Conservation (phyloP, 2,329 filamentous ascomycete species). For the Diaporthe australafricana region DNA sequence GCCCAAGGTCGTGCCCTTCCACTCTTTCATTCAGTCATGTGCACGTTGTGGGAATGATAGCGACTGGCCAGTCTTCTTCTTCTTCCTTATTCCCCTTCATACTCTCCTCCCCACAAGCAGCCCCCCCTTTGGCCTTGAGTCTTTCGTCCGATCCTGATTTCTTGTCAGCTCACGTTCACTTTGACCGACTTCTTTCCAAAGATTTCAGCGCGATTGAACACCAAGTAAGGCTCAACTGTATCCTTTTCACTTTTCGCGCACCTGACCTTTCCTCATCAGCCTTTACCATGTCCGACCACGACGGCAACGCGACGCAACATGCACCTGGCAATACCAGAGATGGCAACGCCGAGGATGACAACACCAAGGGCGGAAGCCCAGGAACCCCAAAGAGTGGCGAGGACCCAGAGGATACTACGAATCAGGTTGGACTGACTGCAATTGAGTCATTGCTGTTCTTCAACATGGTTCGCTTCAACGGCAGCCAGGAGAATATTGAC, state of each 20-base stretch:
- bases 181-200: neutral
- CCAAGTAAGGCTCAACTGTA: neutral
- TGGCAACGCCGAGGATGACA: neutral
- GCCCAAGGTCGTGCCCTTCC: neutral
- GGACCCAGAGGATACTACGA: neutral
- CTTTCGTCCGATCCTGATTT: neutral
- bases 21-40: neutral
- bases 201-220: neutral
- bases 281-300: neutral
- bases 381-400: neutral
- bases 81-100: neutral
- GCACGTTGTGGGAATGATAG: neutral
- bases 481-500: neutral
- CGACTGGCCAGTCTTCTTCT: no score
- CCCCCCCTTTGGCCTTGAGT: neutral
- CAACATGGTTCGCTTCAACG: conserved; percentile 35
- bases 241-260: neutral
- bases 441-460: conserved; percentile 32
- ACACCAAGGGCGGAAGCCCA: neutral
- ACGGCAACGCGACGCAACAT: neutral
- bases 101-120: neutral
- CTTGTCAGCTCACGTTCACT: neutral
- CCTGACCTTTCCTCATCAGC: neutral
- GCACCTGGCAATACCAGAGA: neutral
- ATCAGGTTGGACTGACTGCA: conserved; percentile 20